phyloP scores from a whole-genome alignment of 2,329 filamentous ascomycete species.

The Calonectria montana region DNA sequence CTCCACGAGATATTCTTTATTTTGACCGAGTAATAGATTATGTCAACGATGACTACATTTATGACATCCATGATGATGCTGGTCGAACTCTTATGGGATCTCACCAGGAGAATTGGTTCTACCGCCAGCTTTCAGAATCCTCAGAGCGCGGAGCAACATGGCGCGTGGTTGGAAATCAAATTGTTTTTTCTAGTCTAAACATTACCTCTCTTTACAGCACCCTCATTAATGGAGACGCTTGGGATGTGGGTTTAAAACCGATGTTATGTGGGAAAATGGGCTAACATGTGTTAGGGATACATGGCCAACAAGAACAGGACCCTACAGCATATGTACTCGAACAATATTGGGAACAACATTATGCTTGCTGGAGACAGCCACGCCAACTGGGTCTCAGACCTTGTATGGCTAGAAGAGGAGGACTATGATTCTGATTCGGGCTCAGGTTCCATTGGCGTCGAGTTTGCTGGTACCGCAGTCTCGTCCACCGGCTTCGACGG shows the following conservation, averaged over 20 bases:
- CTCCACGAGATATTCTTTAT: not conserved
- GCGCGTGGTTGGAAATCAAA: conserved; percentile 73
- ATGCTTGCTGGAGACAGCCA: conserved; percentile 75
- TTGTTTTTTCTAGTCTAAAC: not conserved
- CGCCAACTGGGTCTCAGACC: not conserved
- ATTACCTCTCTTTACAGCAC: not conserved
- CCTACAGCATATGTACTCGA: conserved; percentile 71
- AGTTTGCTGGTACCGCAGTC: not conserved
- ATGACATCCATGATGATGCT: conserved; percentile 70
- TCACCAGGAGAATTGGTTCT: conserved; percentile 81
- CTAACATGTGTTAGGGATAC: conserved; percentile 60
- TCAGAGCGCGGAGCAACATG: conserved; percentile 74
- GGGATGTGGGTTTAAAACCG: not conserved
- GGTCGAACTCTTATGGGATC: conserved; percentile 77
- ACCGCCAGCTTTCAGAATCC: conserved; percentile 67
- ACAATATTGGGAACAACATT: conserved; percentile 78
- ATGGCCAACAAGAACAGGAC: conserved; percentile 78
- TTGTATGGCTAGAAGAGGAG: not conserved
- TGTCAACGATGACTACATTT: not conserved
- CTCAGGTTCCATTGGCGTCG: not conserved
- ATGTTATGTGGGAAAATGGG: too few relatives aligned
- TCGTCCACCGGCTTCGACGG: not conserved
- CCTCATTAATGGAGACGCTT: not conserved
- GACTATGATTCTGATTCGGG: not conserved
- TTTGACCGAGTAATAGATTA: not conserved